Evolutionary conservation across 192 early-diverging fungal genomes (phyloP).

Genomic region (Rhizoclosmatium sp.): DNA sequence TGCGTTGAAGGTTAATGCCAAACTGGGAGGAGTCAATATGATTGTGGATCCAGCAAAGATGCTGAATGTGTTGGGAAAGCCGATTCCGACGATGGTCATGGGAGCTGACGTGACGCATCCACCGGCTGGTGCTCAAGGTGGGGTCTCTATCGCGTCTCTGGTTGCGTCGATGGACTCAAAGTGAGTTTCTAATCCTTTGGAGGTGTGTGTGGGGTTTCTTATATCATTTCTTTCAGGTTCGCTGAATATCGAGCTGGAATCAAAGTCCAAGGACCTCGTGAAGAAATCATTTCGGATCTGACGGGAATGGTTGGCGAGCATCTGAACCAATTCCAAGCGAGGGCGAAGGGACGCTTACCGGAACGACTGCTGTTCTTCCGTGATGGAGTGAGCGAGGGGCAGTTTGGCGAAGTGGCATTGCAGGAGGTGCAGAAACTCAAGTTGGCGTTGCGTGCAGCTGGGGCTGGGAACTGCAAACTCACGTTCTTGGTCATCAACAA

Average conservation of each 20-base stretch:
- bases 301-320: slow-evolving; percentile 47
- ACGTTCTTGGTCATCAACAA: slow-evolving; percentile 66
- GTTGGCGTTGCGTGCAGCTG: slow-evolving; percentile 41
- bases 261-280: slow-evolving; percentile 50
- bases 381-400: slow-evolving; percentile 72
- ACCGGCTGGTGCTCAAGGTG: slow-evolving; percentile 61
- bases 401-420: slow-evolving; percentile 62
- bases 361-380: slow-evolving; percentile 66
- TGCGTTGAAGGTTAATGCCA: slow-evolving; percentile 50
- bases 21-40: slow-evolving; percentile 38
- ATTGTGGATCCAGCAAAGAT: slow-evolving; percentile 28
- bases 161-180: slow-evolving; percentile 48
- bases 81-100: slow-evolving; percentile 45
- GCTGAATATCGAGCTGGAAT: slow-evolving; percentile 49
- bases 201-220: background rate
- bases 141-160: slow-evolving; percentile 60
- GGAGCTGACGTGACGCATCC: slow-evolving; percentile 92
- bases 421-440: slow-evolving; percentile 59
- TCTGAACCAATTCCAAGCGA: slow-evolving; percentile 46
- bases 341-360: slow-evolving; percentile 45
- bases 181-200: slow-evolving; percentile 4
- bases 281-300: slow-evolving; percentile 57
- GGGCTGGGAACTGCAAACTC: slow-evolving; percentile 43
- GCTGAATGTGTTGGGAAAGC: slow-evolving; percentile 19
- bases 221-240: background rate